phyloP scores from a whole-genome alignment of 2,329 filamentous ascomycete species.

The Talaromyces sp. region DNA sequence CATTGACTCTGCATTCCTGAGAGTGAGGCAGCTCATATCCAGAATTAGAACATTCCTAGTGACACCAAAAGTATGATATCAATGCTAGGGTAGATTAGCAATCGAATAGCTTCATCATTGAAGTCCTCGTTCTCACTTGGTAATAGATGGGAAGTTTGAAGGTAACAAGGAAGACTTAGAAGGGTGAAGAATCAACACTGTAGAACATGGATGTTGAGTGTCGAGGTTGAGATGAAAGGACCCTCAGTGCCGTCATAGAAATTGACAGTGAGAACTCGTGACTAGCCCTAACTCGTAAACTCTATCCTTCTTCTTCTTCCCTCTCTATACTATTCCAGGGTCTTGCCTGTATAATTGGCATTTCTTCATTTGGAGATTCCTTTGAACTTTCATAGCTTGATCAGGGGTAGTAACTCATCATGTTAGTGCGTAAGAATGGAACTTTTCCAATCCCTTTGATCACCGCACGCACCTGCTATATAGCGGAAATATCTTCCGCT shows the following conservation, averaged over 20 bases:
- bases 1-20: constrained; percentile 4
- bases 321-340: no score
- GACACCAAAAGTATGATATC: constrained; percentile 10
- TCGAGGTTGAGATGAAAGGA: background rate
- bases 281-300: background rate
- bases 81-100: background rate
- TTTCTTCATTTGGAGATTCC: background rate
- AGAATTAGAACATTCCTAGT: constrained; percentile 9
- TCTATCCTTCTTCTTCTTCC: background rate
- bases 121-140: background rate
- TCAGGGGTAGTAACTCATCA: background rate
- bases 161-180: background rate
- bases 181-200: no score
- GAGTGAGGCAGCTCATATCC: constrained; percentile 1
- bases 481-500: background rate
- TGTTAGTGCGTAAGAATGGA: background rate
- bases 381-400: background rate
- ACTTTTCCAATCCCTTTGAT: background rate
- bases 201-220: background rate
- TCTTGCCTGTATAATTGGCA: background rate
- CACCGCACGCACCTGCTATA: background rate
- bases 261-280: background rate
- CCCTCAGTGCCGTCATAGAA: background rate
- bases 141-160: no score
- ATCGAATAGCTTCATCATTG: background rate